A percentile compares a stretch with the other conserved stretches of the same genome.
phyloP scores from a whole-genome alignment of 169 alveolate genomes.

The Plasmodium gonderi region DNA sequence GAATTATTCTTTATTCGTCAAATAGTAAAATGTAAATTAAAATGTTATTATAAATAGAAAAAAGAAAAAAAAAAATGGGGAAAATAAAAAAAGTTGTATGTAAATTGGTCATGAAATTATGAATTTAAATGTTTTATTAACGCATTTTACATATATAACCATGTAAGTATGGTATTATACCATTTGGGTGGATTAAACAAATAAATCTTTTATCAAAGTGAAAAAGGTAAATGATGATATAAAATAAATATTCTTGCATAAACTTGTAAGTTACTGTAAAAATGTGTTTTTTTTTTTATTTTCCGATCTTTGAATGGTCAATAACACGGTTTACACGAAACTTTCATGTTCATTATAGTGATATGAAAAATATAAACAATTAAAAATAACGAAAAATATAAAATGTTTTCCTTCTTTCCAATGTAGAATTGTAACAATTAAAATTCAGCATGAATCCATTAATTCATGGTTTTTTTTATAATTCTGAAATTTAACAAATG shows the following conservation, averaged over 20 bases:
- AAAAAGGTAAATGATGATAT: neutral
- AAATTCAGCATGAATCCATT: neutral
- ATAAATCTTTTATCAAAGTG: constrained; percentile 1
- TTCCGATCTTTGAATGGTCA: neutral
- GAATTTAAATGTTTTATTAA: neutral
- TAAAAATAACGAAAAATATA: neutral
- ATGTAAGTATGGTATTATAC: neutral
- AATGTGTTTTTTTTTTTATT: neutral
- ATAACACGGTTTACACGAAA: neutral
- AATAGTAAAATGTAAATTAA: neutral
- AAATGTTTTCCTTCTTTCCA: neutral
- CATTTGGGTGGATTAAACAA: neutral
- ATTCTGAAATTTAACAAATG: neutral
- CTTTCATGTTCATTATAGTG: neutral
- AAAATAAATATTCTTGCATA: neutral
- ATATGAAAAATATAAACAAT: neutral
- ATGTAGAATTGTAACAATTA: neutral
- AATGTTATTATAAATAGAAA: neutral
- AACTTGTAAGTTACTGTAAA: neutral
- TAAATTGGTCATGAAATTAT: neutral
- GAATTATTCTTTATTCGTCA: constrained; percentile 1
- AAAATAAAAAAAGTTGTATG: neutral
- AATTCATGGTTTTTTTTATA: neutral
- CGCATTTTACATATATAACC: neutral
- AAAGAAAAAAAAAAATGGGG: neutral